These are phyloP conservation scores for Phialemoniopsis sp. DNA, from an alignment of 2,329 filamentous ascomycete genomes.

Conservation along the genomic window DNA sequence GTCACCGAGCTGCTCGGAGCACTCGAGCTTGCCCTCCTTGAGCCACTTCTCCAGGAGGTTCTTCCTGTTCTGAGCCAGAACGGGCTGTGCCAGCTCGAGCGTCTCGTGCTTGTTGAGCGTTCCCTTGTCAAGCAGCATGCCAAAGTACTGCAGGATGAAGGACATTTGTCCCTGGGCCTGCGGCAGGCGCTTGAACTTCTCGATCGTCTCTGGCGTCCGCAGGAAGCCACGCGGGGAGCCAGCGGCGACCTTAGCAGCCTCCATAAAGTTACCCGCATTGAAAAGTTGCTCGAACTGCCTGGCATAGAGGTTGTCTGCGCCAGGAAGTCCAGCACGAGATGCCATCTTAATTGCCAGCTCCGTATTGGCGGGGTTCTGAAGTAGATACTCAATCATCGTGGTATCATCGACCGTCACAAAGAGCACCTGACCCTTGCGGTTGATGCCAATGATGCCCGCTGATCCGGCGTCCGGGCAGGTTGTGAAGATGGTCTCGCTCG, in stretches of 20 bases:
- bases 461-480: conserved; percentile 81
- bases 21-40: conserved; percentile 90
- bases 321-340: conserved; percentile 86
- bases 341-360: conserved; percentile 94
- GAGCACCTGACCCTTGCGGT: conserved; percentile 94
- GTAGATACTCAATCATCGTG: conserved; percentile 87
- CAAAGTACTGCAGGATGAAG: conserved; percentile 94
- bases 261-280: conserved; percentile 72
- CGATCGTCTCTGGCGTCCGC: conserved; percentile 90
- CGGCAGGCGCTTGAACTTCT: conserved; percentile 87
- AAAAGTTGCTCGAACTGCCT: conserved; percentile 91
- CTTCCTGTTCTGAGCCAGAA: conserved; percentile 90
- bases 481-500: conserved; percentile 97
- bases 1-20: conserved; percentile 94
- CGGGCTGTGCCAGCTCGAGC: conserved; percentile 86
- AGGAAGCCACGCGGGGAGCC: conserved; percentile 96
- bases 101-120: conserved; percentile 90
- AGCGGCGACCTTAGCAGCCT: conserved; percentile 92
- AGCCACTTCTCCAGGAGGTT: conserved; percentile 98
- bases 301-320: conserved; percentile 88
- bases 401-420: conserved; percentile 91
- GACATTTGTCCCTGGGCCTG: conserved; percentile 83
- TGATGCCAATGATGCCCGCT: conserved; percentile 87
- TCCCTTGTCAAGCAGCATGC: conserved; percentile 94
- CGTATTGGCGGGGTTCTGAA: conserved; percentile 93